Base-by-base conservation (phyloP, 495 filamentous ascomycete genomes). In the Podospora tetraspora region DNA sequence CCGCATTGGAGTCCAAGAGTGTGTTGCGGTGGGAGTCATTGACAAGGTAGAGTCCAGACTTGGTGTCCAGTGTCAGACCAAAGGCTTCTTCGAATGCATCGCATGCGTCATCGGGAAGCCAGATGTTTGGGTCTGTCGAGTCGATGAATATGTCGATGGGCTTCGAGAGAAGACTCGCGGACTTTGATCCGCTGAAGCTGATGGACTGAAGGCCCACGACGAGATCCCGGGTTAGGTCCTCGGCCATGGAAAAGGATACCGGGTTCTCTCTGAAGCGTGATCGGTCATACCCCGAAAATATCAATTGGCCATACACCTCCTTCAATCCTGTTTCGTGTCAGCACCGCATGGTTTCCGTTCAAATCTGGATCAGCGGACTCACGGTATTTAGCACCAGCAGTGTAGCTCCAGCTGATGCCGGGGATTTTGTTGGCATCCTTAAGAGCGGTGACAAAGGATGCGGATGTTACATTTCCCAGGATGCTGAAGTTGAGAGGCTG, bases 281-380 rank as follows among this genome's bases (percentile, higher is more conserved):
- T 4, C 77, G 67, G 70, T 88, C 86, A 69, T 87, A 86, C 5
- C 86, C 86, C 9, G 85, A 86, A 43, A 88, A 80, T 7, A 85
- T 86, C 16, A 88, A 74, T 61, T 82, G 83, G n/a, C 79, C 81
- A 59, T 83, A 80, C 5, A 85, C 82, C 58, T 79, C 75, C 61
- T 82, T 82, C n/a, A 83, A 73, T 12, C 77, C 82, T 83, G 57
- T 22, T 19, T 7, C 1, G 19, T 30, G 63, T 65, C 27, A 59
- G 43, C 16, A 25, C 6, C 62, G 13, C 43, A 19, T 34, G 16
- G 23, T 27, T 5, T 43, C 12, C 4, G 13, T 13, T 16, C 34
- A 6, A 3, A 21, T 32, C 16, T 0, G n/a, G 16, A 13, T 0
- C 30, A 9, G n/a, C 1, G 13, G 12, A 59, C 80, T 67, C 72